Evolutionary conservation across 495 filamentous ascomycete genomes (phyloP).

Genomic region (Aspergillus haitiensis): DNA sequence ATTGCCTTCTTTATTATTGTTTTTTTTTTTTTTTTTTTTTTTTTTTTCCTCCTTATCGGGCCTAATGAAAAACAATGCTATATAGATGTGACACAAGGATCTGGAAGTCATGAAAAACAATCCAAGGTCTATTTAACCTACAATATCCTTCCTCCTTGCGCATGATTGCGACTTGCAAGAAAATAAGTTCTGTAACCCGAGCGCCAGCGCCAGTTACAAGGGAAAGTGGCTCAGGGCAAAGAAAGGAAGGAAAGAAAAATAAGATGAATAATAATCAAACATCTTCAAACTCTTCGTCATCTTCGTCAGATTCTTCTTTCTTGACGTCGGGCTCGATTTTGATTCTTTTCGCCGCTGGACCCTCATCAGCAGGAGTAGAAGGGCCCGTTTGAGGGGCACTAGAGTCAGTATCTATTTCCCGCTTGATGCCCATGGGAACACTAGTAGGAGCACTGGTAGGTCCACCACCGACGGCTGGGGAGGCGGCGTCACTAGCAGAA

Average conservation of each 20-base stretch:
- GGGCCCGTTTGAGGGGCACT: constrained; percentile 48
- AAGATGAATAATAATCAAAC: constrained; percentile 28
- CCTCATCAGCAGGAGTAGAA: constrained; percentile 40
- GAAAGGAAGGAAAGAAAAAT: background rate
- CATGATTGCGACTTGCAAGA: background rate
- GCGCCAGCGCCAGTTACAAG: constrained; percentile 21
- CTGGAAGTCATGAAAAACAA: background rate
- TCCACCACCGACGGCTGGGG: constrained; percentile 31
- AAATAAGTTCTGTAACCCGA: background rate
- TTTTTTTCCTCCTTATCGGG: too few relatives aligned
- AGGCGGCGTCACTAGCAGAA: constrained; percentile 42
- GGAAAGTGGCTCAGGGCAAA: too few relatives aligned
- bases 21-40: too few relatives aligned
- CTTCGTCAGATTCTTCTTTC: constrained; percentile 52
- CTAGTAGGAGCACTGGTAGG: constrained; percentile 31
- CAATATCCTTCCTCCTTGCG: background rate
- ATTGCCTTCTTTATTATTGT: too few relatives aligned
- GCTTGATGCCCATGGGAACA: constrained; percentile 38
- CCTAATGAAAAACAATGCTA: too few relatives aligned
- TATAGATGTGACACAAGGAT: too few relatives aligned
- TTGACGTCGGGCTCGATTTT: constrained; percentile 39
- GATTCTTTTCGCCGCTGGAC: constrained; percentile 45
- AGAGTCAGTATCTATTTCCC: constrained; percentile 44
- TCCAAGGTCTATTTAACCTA: background rate
- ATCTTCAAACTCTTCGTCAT: constrained; percentile 57